phyloP scores from a whole-genome alignment of 1,284 basidiomycete genomes.

The Apiotrichum gracile region DNA sequence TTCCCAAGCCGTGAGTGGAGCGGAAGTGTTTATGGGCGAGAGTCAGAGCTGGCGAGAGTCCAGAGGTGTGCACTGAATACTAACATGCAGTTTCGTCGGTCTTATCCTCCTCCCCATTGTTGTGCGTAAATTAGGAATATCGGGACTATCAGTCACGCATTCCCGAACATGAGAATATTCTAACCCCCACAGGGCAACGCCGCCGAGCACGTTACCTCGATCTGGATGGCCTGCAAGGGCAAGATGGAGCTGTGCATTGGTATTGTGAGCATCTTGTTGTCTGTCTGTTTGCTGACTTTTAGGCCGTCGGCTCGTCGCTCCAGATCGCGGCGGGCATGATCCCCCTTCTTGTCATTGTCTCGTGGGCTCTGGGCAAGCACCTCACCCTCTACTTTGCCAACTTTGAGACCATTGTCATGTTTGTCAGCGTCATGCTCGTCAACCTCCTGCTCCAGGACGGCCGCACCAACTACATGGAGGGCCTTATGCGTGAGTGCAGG shows the following conservation, averaged over 20 bases:
- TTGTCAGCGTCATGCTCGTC: slow-evolving; percentile 76
- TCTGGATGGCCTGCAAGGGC: slow-evolving; percentile 84
- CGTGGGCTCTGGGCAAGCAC: slow-evolving; percentile 70
- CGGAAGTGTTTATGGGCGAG: neutral
- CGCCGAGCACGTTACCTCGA: slow-evolving; percentile 65
- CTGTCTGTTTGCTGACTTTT: no score
- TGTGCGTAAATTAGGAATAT: no score
- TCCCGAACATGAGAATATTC: no score
- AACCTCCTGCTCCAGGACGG: slow-evolving; percentile 69
- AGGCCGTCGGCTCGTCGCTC: slow-evolving; percentile 85
- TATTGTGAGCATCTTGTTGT: no score
- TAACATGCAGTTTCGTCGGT: slow-evolving; percentile 42
- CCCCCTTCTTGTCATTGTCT: slow-evolving; percentile 73
- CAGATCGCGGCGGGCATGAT: slow-evolving; percentile 87
- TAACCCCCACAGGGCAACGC: slow-evolving; percentile 61
- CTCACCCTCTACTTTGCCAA: slow-evolving; percentile 71
- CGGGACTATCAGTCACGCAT: no score
- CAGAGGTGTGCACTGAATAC: no score
- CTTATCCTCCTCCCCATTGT: slow-evolving; percentile 54
- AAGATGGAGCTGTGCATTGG: slow-evolving; percentile 67
- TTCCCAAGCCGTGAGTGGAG: slow-evolving; percentile 59
- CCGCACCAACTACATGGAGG: slow-evolving; percentile 82
- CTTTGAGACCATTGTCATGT: slow-evolving; percentile 68
- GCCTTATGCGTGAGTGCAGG: slow-evolving; percentile 54
- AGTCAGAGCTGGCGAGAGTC: no score